Base-by-base conservation (phyloP, 176 grass and related monocot species). In the Hyparrhenia diplandra region DNA sequence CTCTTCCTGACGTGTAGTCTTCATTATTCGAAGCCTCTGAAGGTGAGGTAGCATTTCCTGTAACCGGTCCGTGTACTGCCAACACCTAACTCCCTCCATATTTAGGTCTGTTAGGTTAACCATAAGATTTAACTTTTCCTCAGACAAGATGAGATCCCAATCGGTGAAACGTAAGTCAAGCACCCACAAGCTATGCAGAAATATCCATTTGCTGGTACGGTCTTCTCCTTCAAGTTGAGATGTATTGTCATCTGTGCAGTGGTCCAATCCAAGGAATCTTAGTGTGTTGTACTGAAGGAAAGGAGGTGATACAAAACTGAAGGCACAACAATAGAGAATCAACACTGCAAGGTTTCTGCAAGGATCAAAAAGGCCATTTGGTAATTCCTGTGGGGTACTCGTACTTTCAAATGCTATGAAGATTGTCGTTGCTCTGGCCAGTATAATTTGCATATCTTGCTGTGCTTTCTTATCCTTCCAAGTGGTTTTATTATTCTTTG, bases 201-300 rank as follows among this genome's bases (percentile, higher is more conserved):
- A 64, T 11, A 0, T 4, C 61, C 28, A 18, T 16, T 46, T 16
- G 1, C 11, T 27, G 20, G 10, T 41, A 11, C 28, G 0, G 4
- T 36, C 12, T 2, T 49, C 8, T 13, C 0, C 9, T 83, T n/a
- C 39, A 47, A 3, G 0, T 13, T 8, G 11, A 42, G 41, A 42
- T 45, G 42, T 45, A 14, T 3, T 35, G 5, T 1, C 3, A 5
- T 41, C 1, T 24, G 6, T 24, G 13, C 73, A 84, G 0, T 20
- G 20, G 13, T 69, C 63, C 47, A 77, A 0, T 2, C 82, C 73
- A 5, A 84, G 63, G 13, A 77, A 84, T 69, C 47, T 84, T 7
- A 84, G 13, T 0, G 0, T 11, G 0, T 4, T 11, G 2, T 73
- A 69, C 3, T 3, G 0, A 1, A 1, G 0, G 51, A 84, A 84